Evolutionary conservation across 1,139 yeast species (phyloP), one percentile per base, ranked within the genome.

Genomic region (Ogataea hybrid): DNA sequence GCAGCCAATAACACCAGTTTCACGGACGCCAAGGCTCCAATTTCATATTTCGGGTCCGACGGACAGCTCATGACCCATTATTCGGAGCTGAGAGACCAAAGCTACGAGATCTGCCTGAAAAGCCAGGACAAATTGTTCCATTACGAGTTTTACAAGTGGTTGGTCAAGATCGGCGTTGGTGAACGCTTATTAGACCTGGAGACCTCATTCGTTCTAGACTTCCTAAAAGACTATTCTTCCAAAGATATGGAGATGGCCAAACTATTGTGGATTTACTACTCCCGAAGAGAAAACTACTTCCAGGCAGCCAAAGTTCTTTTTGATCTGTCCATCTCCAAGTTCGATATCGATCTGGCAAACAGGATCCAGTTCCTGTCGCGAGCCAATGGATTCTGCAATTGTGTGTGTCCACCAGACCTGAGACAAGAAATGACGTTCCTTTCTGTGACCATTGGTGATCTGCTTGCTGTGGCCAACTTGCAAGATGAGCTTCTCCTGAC

Each of bases 91-190:
- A 75, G 95, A 52, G 86, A 86, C 52, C 74, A 78, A 35, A 79
- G 94, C 21, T 90, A 90, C 57, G 75, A 75, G 16, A 75, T 84
- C 10, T 87, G 95, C 49, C 80, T 88, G 56, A 75, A 77, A 11
- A 82, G 84, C 37, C 71, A 75, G 37, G 97, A 92, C 58, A 87
- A 83, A 57, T 63, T 79, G 12, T 94, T 94, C 72, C 98, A 94
- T 52, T 88, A 83, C 62, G 85, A 86, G 51, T 78, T 92, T 52
- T 94, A 94, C 62, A 95, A 87, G 59, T 94, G 98, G 97, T 82
- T 88, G 55, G 81, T 89, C 31, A 68, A 74, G 34, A 86, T 86
- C 58, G 90, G 88, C 2, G 75, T 81, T 27, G 83, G 86, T 48
- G 94, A 84, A 43, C 76, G 89, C 46, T 69, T 94, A 34, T 69